A percentile compares a stretch with the other conserved stretches of the same genome.
Evolutionary conservation across 1,284 basidiomycete species (phyloP).

Genomic region (Clitocybe nebularis): DNA sequence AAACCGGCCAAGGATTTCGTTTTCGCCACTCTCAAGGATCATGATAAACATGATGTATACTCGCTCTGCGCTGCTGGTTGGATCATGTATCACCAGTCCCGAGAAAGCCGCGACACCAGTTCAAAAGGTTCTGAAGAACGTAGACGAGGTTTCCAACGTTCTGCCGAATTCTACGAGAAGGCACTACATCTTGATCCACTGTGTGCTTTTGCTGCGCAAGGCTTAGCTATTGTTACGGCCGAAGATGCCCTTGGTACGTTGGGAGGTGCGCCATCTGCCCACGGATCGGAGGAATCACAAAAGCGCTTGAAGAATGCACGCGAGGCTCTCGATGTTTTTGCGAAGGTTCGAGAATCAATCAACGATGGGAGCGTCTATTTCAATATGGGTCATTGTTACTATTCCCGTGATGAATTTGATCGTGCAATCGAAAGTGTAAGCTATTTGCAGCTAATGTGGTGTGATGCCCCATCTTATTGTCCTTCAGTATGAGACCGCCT

Average conservation of each 20-base stretch:
- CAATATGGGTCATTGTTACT: slow-evolving; percentile 95
- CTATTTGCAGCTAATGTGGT: slow-evolving; percentile 17
- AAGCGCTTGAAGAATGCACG: slow-evolving; percentile 67
- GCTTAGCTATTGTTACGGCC: slow-evolving; percentile 86
- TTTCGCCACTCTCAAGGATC: slow-evolving; percentile 76
- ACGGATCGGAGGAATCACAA: slow-evolving; percentile 59
- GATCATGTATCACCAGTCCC: slow-evolving; percentile 79
- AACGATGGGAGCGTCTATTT: slow-evolving; percentile 85
- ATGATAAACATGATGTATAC: slow-evolving; percentile 85
- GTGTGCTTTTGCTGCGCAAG: slow-evolving; percentile 90
- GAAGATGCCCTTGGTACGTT: slow-evolving; percentile 79
- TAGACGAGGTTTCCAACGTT: slow-evolving; percentile 70
- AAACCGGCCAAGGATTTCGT: slow-evolving; percentile 85
- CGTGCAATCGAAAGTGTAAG: slow-evolving; percentile 90
- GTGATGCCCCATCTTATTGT: slow-evolving; percentile 4
- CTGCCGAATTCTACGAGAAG: slow-evolving; percentile 89
- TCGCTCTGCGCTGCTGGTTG: slow-evolving; percentile 85
- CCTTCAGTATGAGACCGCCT: slow-evolving; percentile 83
- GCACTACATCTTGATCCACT: slow-evolving; percentile 77
- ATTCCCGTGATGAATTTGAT: slow-evolving; percentile 87
- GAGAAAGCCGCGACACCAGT: slow-evolving; percentile 66
- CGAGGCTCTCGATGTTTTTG: slow-evolving; percentile 84
- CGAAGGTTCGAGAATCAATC: slow-evolving; percentile 83
- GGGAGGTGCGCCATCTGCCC: slow-evolving; percentile 42
- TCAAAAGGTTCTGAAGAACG: slow-evolving; percentile 68